Evolutionary conservation across 1,284 basidiomycete genomes (phyloP).

Genomic region (Stereum hirsutum): DNA sequence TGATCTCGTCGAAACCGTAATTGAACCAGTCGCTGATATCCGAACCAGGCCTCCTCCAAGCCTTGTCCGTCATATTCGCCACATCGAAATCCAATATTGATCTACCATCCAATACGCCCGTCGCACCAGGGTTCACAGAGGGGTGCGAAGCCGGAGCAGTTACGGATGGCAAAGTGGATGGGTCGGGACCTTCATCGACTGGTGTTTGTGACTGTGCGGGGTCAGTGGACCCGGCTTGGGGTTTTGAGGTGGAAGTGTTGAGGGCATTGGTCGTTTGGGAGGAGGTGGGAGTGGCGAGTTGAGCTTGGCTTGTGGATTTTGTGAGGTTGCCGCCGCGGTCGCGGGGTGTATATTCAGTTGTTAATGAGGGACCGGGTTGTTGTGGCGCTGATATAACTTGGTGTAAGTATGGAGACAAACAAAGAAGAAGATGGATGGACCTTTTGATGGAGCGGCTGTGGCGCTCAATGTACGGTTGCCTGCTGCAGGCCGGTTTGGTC

Average conservation of each 20-base stretch:
- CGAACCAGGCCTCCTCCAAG: constrained; percentile 89
- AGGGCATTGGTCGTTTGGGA: constrained; percentile 15
- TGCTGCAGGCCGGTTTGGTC: constrained; percentile 17
- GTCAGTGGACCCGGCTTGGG: constrained; percentile 13
- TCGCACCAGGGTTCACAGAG: constrained; percentile 56
- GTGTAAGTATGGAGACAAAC: background rate
- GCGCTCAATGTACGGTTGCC: constrained; percentile 19
- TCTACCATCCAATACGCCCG: constrained; percentile 68
- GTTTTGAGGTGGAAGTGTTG: constrained; percentile 18
- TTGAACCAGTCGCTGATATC: constrained; percentile 99
- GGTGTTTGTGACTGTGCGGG: background rate
- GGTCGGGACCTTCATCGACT: constrained; percentile 47
- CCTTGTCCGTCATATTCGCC: constrained; percentile 74
- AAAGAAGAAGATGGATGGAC: constrained; percentile 17
- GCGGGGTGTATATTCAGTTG: constrained; percentile 88
- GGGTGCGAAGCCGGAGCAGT: constrained; percentile 70
- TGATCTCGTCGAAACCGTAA: constrained; percentile 96
- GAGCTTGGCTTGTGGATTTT: too few species aligned
- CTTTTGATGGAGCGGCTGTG: constrained; percentile 29
- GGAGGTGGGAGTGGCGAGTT: constrained; percentile 16
- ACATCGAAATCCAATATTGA: constrained; percentile 89
- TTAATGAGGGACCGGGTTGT: constrained; percentile 55
- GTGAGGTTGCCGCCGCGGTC: constrained; percentile 42
- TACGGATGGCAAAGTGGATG: constrained; percentile 51
- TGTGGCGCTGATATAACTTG: constrained; percentile 12